A percentile compares a stretch with the other conserved stretches of the same genome.
Conservation (phyloP, 345 rosid species). For the Rhodamnia argentea region DNA sequence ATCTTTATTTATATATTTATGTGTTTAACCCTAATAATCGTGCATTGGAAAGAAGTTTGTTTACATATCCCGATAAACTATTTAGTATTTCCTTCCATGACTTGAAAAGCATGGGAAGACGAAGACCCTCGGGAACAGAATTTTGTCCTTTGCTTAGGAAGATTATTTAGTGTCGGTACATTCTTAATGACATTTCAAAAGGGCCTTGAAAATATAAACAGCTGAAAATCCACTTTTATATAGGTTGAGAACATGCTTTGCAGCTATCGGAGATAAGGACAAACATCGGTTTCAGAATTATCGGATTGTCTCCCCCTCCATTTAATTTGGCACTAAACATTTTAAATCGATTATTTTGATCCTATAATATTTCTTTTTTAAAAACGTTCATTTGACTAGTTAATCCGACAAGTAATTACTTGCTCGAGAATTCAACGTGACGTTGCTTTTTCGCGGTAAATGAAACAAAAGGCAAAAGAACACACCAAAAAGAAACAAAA, state of each 20-base stretch:
- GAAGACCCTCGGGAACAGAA: not conserved
- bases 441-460: not conserved
- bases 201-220: not conserved
- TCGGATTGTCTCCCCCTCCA: not conserved
- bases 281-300: not conserved
- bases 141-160: not conserved
- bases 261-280: not conserved
- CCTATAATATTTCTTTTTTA: not conserved
- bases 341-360: not conserved
- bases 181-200: not conserved
- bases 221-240: not conserved
- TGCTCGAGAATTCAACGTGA: not conserved
- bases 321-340: not conserved
- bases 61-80: not conserved
- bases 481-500: not conserved
- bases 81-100: not conserved
- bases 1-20: not conserved
- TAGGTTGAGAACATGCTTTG: not conserved
- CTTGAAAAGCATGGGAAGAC: not conserved
- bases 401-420: not conserved
- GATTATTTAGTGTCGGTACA: not conserved
- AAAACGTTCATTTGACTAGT: not conserved
- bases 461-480: not conserved
- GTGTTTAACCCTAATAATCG: not conserved
- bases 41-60: not conserved